A percentile compares a stretch with the other conserved stretches of the same genome.
These are phyloP conservation scores for Suillus weaverae DNA, from an alignment of 768 basidiomycete genomes.

Conservation along the genomic window DNA sequence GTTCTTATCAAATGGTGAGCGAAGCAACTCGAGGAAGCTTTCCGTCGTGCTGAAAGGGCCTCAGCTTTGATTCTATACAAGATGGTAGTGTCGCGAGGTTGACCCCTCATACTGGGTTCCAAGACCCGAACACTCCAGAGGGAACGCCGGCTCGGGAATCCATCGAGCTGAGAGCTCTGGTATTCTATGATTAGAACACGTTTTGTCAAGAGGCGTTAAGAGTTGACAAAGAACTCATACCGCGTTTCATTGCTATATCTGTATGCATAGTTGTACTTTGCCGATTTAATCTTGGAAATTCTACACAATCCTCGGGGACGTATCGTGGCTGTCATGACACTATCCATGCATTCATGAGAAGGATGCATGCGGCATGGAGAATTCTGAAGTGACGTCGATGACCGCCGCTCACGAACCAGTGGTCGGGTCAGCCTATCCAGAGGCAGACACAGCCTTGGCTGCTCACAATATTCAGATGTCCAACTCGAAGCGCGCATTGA, in stretches of 20 bases:
- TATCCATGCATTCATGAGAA: background rate
- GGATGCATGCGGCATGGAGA: background rate
- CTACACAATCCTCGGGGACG: background rate
- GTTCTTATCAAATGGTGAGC: slow-evolving; percentile 50
- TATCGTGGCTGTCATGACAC: background rate
- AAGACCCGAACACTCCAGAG: slow-evolving; percentile 36
- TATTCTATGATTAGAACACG: background rate
- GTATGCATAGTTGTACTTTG: background rate
- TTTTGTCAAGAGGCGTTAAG: background rate
- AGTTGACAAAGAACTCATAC: background rate
- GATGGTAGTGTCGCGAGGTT: slow-evolving; percentile 35
- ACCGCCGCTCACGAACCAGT: background rate
- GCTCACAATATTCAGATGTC: background rate
- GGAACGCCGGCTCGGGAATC: slow-evolving; percentile 33
- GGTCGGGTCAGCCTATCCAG: background rate
- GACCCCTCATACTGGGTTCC: slow-evolving; percentile 36
- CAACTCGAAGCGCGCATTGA: background rate
- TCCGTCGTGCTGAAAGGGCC: background rate
- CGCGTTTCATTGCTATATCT: background rate
- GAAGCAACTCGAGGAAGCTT: background rate
- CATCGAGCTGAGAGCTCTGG: slow-evolving; percentile 33
- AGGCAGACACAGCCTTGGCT: background rate
- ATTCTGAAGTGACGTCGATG: background rate
- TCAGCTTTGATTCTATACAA: slow-evolving; percentile 35
- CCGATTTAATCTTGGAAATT: background rate